Percentiles rank a stretch among this genome's conserved stretches.
These are phyloP conservation scores for Apocynum venetum DNA, from an alignment of 257 asterid genomes.

Conservation along the genomic window DNA sequence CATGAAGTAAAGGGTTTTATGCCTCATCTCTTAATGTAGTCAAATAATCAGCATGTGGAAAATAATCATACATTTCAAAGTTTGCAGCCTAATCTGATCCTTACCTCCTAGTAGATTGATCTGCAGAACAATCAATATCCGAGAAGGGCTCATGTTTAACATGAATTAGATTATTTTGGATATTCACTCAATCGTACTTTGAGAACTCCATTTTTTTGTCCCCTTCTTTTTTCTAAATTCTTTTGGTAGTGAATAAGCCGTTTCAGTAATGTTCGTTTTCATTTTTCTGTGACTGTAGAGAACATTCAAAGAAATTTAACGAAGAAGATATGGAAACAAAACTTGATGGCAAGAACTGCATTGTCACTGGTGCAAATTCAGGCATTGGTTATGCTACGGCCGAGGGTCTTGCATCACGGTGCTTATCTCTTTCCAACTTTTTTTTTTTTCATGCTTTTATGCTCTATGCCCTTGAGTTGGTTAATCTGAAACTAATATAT, in stretches of 20 bases:
- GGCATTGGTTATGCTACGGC: conserved; percentile 92
- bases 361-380: conserved; percentile 93
- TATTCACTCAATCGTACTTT: background rate
- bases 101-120: background rate
- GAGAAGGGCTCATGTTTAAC: background rate
- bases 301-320: conserved; percentile 67
- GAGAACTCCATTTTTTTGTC: no score
- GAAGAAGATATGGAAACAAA: conserved; percentile 65
- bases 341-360: conserved; percentile 78
- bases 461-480: background rate
- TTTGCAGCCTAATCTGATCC: background rate
- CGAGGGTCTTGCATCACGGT: conserved; percentile 92
- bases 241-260: background rate
- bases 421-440: background rate
- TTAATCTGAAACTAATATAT: background rate
- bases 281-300: conserved; percentile 35
- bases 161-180: no score
- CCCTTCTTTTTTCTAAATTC: no score
- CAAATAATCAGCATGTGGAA: background rate
- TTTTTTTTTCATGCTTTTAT: conserved; percentile 2
- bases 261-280: background rate
- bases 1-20: background rate
- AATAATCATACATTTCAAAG: background rate
- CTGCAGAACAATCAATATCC: background rate
- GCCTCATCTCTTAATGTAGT: background rate